Evolutionary conservation across 345 rosid species (phyloP), one percentile per base, ranked within the genome.

Genomic region (Lumnitzera littorea): DNA sequence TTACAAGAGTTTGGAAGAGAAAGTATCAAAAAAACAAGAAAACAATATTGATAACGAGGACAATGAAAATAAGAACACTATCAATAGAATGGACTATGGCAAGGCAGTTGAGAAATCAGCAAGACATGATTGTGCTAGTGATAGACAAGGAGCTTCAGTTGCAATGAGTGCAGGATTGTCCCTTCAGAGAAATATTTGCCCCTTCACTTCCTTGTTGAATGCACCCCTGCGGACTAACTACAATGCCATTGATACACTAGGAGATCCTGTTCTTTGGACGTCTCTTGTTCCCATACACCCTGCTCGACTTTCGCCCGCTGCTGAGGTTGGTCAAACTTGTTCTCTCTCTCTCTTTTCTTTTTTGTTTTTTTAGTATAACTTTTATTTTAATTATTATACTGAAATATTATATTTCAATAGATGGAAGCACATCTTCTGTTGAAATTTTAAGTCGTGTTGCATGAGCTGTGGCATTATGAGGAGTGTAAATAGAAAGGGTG

Each of bases 211-310:
- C 52, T 83, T 87, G 75, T 73, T 92, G 74, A 78, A 95, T 63
- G 84, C 95, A 57, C 99, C 96, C 54, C 84, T 90, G 64, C 75
- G 84, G 52, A 84, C 91, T 62, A 88, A 71, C 85, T 94, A 90
- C 81, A 90, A 74, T 68, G 49, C 79, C 31, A 71, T 84, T 11
- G 97, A 89, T 74, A 85, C 89, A 11, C 70, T 84, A 47, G 84
- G 72, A 46, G 97, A 92, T 54, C 97, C 97, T 65, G 81, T 81
- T 57, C 87, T 82, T 62, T 92, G 98, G 98, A 68, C 96, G 20
- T 77, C 87, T 46, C 87, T 85, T 55, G 76, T 78, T 71, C 88
- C 88, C 20, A 68, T 72, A 67, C 87, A 80, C 70, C 92, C 98
- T 11, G 50, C 84, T 16, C 91, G 96, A 55, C 73, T 78, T 55